phyloP scores from a whole-genome alignment of 371 early-diverging fungal genomes.

The Mortierella sp. region DNA sequence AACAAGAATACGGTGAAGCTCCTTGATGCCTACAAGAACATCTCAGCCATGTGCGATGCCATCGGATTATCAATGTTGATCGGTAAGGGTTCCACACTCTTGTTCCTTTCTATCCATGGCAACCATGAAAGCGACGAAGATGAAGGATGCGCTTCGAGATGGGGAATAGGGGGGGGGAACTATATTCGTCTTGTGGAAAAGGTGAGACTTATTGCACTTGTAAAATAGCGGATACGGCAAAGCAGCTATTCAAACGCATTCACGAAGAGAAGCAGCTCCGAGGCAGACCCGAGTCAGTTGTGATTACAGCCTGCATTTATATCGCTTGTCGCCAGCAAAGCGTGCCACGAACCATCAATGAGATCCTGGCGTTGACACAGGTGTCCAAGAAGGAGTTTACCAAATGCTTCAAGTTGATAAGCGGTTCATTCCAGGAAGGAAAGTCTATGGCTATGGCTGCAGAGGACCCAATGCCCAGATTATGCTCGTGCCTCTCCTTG shows the following conservation, averaged over 20 bases:
- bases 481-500: slow-evolving; percentile 82
- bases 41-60: slow-evolving; percentile 91
- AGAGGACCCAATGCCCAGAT: slow-evolving; percentile 86
- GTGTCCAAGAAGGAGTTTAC: slow-evolving; percentile 94
- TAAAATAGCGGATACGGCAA: slow-evolving; percentile 87
- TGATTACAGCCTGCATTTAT: slow-evolving; percentile 97
- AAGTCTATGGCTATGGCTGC: slow-evolving; percentile 73
- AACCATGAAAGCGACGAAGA: no score
- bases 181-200: no score
- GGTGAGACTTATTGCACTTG: no score
- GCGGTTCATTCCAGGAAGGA: slow-evolving; percentile 66
- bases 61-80: slow-evolving; percentile 87
- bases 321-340: slow-evolving; percentile 94
- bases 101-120: no score
- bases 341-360: slow-evolving; percentile 96
- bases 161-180: no score
- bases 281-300: slow-evolving; percentile 89
- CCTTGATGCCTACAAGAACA: slow-evolving; percentile 92
- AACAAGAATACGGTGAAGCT: slow-evolving; percentile 82
- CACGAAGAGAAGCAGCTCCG: slow-evolving; percentile 88
- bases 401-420: slow-evolving; percentile 82
- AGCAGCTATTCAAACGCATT: slow-evolving; percentile 91
- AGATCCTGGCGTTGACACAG: slow-evolving; percentile 93
- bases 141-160: no score
- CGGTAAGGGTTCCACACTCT: no score